Evolutionary conservation across 441 rosid species (phyloP), one percentile per base, ranked within the genome.

Genomic region (Codiaeum variegatum): DNA sequence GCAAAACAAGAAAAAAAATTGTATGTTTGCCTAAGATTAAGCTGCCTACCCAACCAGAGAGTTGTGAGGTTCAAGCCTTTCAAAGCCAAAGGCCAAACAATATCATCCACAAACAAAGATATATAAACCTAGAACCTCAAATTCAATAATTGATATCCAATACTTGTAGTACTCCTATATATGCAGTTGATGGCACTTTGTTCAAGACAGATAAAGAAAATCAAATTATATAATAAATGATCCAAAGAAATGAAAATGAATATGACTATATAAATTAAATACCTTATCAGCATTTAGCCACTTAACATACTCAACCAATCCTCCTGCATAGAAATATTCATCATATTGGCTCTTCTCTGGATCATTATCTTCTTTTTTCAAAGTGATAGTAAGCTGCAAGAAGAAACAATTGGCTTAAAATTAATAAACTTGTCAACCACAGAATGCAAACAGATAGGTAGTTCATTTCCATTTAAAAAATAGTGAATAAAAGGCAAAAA

Each of bases 221-320:
- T 54, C 29, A 52, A 12, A 69, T 21, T 54, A 28, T 34, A 36
- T 54, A 21, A 68, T 34, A 55, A 46, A 28, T 23, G 2, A 29
- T 29, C 40, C 19, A 13, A 55, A 21, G 23, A 23, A 55, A 55
- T 24, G 31, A 23, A 55, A 55, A 55, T 55, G 32, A 23, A 24
- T 3, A 5, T 3, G 31, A 40, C 8, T 8, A 40, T 40, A 40
- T 40, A 40, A 40, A 40, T 13, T 40, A 66, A 74, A 69, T 80
- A 91, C 98, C 97, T 95, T 95, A 62, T 93, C 97, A 61, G 82
- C 71, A 75, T 95, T 95, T 63, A 93, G 85, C 99, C 98, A 95
- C 67, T 87, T 84, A 75, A 93, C 98, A 76, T 93, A 95, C 80
- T 95, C 99, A 65, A 78, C 76, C 85, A 95, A 77, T n/a, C 99